A percentile compares a stretch with the other conserved stretches of the same genome.
phyloP scores from a whole-genome alignment of 2,329 filamentous ascomycete species.

The Fusarium equiseti region DNA sequence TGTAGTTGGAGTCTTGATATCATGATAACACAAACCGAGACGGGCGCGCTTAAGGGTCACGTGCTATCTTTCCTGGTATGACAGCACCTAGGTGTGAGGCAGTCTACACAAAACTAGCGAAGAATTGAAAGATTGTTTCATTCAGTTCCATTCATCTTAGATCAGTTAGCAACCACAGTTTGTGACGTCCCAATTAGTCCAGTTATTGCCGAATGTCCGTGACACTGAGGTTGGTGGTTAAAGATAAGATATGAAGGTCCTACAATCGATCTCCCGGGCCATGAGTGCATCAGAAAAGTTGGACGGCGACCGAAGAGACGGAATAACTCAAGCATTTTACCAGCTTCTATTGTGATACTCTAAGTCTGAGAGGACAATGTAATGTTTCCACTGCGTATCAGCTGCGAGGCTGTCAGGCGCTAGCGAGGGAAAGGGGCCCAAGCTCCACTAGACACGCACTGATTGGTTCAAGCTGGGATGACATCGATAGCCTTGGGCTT shows the following conservation, averaged over 20 bases:
- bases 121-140: too few relatives aligned
- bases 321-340: not conserved
- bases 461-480: constrained; percentile 9
- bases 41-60: too few relatives aligned
- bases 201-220: not conserved
- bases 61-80: too few relatives aligned
- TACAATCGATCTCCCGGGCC: not conserved
- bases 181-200: not conserved
- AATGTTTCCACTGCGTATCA: not conserved
- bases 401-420: not conserved
- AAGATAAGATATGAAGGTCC: not conserved
- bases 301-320: not conserved
- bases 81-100: too few relatives aligned
- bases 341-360: not conserved
- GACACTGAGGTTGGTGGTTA: not conserved
- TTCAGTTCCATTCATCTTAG: too few relatives aligned
- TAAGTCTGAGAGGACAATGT: not conserved
- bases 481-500: constrained; percentile 12
- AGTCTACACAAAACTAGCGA: too few relatives aligned
- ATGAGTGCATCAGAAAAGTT: not conserved
- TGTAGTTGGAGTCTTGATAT: not conserved
- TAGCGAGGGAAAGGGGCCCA: not conserved
- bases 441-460: not conserved
- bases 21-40: not conserved
- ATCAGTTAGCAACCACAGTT: too few relatives aligned